These are phyloP conservation scores for Babesia ovis DNA, from an alignment of 169 alveolate genomes.

Conservation along the genomic window DNA sequence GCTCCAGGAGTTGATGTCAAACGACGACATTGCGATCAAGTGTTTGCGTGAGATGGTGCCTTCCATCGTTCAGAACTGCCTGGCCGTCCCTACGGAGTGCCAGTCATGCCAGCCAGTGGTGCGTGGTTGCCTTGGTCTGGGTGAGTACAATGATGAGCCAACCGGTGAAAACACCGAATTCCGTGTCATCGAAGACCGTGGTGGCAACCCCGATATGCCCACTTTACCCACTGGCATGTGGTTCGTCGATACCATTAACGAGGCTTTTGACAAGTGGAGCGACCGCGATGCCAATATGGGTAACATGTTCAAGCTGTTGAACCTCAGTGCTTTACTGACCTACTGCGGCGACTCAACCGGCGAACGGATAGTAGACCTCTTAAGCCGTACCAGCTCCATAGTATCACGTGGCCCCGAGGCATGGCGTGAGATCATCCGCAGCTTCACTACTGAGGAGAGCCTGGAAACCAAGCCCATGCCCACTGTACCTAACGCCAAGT, in stretches of 20 bases:
- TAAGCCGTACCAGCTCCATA: constrained; percentile 39
- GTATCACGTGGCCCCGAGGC: constrained; percentile 41
- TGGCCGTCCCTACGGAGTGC: constrained; percentile 17
- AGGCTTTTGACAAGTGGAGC: constrained; percentile 54
- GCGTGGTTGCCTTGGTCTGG: constrained; percentile 25
- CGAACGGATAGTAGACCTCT: constrained; percentile 25
- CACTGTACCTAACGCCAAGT: constrained; percentile 35
- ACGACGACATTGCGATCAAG: constrained; percentile 28
- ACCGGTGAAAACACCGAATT: constrained; percentile 41
- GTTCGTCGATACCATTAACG: constrained; percentile 61
- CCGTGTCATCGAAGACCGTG: constrained; percentile 37
- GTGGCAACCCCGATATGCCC: constrained; percentile 33
- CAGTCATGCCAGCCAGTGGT: constrained; percentile 23
- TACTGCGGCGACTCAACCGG: constrained; percentile 64
- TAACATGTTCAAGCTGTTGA: constrained; percentile 55
- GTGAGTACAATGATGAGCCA: background rate
- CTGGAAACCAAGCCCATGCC: constrained; percentile 37
- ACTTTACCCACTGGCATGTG: constrained; percentile 67
- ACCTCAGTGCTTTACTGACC: constrained; percentile 61
- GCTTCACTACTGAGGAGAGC: constrained; percentile 4
- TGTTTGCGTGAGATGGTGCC: constrained; percentile 48
- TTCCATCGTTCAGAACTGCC: constrained; percentile 21
- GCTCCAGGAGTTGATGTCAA: constrained; percentile 35
- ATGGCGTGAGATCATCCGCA: constrained; percentile 44
- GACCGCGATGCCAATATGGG: constrained; percentile 25